Conservation (phyloP, 345 rosid species). For the Citrus inodora region DNA sequence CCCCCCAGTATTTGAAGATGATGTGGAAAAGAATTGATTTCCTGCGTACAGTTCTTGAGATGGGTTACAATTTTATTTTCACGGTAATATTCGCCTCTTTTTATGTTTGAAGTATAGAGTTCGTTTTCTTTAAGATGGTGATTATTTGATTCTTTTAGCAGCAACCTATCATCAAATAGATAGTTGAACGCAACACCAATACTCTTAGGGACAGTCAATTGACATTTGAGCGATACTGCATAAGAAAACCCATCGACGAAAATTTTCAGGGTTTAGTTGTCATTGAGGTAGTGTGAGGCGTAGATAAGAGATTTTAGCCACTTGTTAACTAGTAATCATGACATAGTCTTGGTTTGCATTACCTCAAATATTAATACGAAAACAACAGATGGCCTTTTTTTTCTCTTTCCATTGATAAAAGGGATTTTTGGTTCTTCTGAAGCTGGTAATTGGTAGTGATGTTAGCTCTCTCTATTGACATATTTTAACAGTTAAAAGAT, state of each 20-base stretch:
- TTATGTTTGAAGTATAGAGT: neutral
- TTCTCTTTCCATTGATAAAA: neutral
- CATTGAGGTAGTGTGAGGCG: neutral
- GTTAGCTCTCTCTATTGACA: neutral
- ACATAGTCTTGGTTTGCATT: neutral
- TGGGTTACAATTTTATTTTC: constrained; percentile 85
- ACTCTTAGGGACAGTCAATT: neutral
- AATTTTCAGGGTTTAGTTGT: neutral
- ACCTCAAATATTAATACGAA: too few relatives aligned
- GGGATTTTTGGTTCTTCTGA: neutral
- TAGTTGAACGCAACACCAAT: neutral
- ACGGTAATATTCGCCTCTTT: constrained; percentile 45
- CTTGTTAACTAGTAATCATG: neutral
- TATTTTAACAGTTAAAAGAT: neutral
- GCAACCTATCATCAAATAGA: neutral
- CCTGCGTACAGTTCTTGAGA: constrained; percentile 65
- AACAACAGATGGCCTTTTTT: neutral
- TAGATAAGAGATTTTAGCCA: neutral
- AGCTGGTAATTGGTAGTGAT: neutral
- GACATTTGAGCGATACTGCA: neutral
- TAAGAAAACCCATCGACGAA: neutral
- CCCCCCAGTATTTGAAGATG: constrained; percentile 72
- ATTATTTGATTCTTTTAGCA: neutral
- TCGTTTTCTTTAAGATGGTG: neutral
- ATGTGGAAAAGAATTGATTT: constrained; percentile 95